Percentiles rank a stretch among this genome's conserved stretches.
Evolutionary conservation across 495 filamentous ascomycete species (phyloP).

Genomic region (Filosporella fistucella): DNA sequence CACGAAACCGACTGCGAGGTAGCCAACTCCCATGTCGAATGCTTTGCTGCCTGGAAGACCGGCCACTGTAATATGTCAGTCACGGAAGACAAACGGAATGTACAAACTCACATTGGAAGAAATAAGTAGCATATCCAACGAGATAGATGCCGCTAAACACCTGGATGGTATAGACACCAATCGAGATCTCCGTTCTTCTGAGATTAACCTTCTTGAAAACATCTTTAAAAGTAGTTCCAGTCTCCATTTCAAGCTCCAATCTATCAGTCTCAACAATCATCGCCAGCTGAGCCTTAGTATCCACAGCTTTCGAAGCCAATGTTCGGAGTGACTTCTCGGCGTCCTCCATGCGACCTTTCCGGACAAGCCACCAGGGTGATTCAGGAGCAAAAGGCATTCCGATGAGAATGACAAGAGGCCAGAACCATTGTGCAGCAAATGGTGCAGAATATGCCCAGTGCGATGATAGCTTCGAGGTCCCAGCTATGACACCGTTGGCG

Average conservation of each 20-base stretch:
- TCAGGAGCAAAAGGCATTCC: slow-evolving; percentile 64
- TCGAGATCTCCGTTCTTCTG: slow-evolving; percentile 64
- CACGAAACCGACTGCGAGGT: slow-evolving; percentile 41
- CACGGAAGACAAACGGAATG: background rate
- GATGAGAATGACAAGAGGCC: slow-evolving; percentile 59
- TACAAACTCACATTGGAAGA: slow-evolving; percentile 61
- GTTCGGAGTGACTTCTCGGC: slow-evolving; percentile 54
- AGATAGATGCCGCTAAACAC: slow-evolving; percentile 65
- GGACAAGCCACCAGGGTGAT: slow-evolving; percentile 71
- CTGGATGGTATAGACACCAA: slow-evolving; percentile 66
- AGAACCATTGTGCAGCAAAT: slow-evolving; percentile 60
- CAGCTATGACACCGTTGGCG: slow-evolving; percentile 55
- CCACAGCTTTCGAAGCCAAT: slow-evolving; percentile 54
- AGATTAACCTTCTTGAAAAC: slow-evolving; percentile 63
- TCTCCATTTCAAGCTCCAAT: slow-evolving; percentile 54
- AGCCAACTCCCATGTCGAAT: slow-evolving; percentile 48
- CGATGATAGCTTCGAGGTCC: slow-evolving; percentile 42
- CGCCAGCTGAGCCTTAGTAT: slow-evolving; percentile 57
- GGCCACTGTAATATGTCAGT: slow-evolving; percentile 42
- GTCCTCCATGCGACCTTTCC: slow-evolving; percentile 45
- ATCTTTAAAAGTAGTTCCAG: slow-evolving; percentile 55
- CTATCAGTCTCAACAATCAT: slow-evolving; percentile 71
- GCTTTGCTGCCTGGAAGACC: slow-evolving; percentile 50
- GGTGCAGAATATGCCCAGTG: slow-evolving; percentile 54
- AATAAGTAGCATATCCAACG: slow-evolving; percentile 65